Conservation (phyloP, 2,329 filamentous ascomycete species). For the Fusarium robinianum region DNA sequence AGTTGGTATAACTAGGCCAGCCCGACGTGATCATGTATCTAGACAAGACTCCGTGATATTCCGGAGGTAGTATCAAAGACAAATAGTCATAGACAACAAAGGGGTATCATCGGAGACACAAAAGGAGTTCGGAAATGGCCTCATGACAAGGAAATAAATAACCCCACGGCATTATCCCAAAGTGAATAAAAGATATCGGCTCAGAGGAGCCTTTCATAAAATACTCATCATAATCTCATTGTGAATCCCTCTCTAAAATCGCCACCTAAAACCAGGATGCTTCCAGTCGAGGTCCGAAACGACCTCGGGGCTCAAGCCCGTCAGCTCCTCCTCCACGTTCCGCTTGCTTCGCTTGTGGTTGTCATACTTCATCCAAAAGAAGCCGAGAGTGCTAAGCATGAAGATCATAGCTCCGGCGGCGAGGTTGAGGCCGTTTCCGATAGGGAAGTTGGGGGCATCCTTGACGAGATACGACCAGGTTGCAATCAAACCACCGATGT, state of each 20-base stretch:
- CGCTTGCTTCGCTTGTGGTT: slow-evolving; percentile 62
- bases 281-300: slow-evolving; percentile 68
- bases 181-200: not conserved
- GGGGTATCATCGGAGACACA: too few species aligned
- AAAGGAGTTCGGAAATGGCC: too few species aligned
- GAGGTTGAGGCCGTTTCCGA: slow-evolving; percentile 68
- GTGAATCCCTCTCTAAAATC: slow-evolving; percentile 6
- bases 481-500: slow-evolving; percentile 66
- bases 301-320: slow-evolving; percentile 57
- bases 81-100: too few species aligned
- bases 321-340: slow-evolving; percentile 60
- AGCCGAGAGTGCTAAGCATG: slow-evolving; percentile 52
- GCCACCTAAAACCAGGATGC: slow-evolving; percentile 70
- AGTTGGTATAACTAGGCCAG: too few species aligned
- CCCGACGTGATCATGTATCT: too few species aligned
- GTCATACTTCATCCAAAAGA: slow-evolving; percentile 65
- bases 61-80: too few species aligned
- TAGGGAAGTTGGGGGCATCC: slow-evolving; percentile 67
- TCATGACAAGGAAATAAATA: too few species aligned
- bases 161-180: not conserved
- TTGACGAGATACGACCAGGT: slow-evolving; percentile 67
- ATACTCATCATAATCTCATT: not conserved
- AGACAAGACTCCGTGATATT: too few species aligned
- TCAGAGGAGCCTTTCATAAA: not conserved
- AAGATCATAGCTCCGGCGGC: slow-evolving; percentile 63